Evolutionary conservation across 2,329 filamentous ascomycete species (phyloP).

Genomic region (Trichoderma sp.): DNA sequence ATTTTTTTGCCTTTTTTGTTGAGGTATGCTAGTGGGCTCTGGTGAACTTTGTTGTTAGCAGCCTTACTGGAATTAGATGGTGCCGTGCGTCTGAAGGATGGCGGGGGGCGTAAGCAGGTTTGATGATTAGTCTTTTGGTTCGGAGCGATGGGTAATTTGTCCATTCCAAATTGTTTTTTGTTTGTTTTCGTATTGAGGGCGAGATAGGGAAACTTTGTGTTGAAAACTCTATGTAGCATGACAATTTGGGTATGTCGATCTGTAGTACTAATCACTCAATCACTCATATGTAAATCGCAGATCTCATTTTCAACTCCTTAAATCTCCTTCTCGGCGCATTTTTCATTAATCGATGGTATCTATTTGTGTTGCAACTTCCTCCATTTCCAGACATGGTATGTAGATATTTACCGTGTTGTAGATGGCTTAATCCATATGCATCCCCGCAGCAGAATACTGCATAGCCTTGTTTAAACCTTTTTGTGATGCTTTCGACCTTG

Average conservation of each 20-base stretch:
- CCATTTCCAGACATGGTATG: background rate
- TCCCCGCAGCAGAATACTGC: no score
- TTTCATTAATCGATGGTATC: background rate
- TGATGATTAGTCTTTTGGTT: background rate
- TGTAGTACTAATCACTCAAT: background rate
- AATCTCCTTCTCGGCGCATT: no score
- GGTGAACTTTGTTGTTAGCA: background rate
- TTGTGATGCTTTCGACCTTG: background rate
- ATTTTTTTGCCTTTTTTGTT: background rate
- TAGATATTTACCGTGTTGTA: no score
- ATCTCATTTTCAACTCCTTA: no score
- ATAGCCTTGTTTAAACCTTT: background rate
- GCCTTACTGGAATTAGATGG: background rate
- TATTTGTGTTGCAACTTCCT: background rate
- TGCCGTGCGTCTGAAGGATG: background rate
- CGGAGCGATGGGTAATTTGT: background rate
- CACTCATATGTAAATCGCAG: background rate
- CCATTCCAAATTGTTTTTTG: background rate
- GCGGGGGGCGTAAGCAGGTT: background rate
- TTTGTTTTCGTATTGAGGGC: background rate
- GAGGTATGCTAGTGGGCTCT: background rate
- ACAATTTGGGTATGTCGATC: background rate
- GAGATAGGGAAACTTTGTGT: background rate
- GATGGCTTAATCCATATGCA: no score
- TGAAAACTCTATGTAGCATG: background rate